These are phyloP conservation scores for Thozetella sp. DNA, from an alignment of 495 filamentous ascomycete genomes.

Conservation along the genomic window DNA sequence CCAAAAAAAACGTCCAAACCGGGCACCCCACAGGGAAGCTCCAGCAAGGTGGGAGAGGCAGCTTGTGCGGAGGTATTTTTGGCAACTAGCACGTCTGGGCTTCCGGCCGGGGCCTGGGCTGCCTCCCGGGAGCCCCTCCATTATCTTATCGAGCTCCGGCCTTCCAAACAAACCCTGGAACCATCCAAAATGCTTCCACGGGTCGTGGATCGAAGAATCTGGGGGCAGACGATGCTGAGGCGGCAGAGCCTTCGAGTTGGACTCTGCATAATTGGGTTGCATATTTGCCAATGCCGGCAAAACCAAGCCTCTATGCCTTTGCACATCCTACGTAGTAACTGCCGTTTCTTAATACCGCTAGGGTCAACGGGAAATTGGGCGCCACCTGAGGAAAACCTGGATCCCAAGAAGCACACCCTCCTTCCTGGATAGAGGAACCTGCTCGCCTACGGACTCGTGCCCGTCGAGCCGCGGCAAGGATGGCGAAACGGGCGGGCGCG, in stretches of 20 bases:
- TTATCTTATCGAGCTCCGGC: slow-evolving; percentile 9
- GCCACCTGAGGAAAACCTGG: slow-evolving; percentile 23
- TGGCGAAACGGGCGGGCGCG: slow-evolving; percentile 13
- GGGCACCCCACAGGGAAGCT: not conserved
- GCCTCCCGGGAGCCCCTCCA: slow-evolving; percentile 4
- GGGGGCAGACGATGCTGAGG: slow-evolving; percentile 4
- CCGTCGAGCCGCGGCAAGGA: slow-evolving; percentile 17
- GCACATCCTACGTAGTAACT: slow-evolving; percentile 11
- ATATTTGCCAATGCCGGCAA: slow-evolving; percentile 41
- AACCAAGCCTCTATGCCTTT: slow-evolving; percentile 31
- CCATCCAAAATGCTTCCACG: not conserved
- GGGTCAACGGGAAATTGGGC: slow-evolving; percentile 21
- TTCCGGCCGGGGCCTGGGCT: slow-evolving; percentile 11
- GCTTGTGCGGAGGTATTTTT: slow-evolving; percentile 10
- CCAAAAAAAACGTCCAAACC: not conserved
- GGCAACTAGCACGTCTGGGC: slow-evolving; percentile 7
- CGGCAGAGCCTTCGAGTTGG: slow-evolving; percentile 8
- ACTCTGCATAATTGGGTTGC: slow-evolving; percentile 30
- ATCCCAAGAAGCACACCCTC: slow-evolving; percentile 10
- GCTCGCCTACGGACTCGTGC: slow-evolving; percentile 8
- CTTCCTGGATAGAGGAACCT: slow-evolving; percentile 16
- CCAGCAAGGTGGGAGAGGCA: not conserved
- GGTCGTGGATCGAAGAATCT: not conserved
- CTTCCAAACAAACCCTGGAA: not conserved
- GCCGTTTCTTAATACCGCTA: slow-evolving; percentile 21